Evolutionary conservation across 2,329 filamentous ascomycete species (phyloP).

Genomic region (Neonectria sp.): DNA sequence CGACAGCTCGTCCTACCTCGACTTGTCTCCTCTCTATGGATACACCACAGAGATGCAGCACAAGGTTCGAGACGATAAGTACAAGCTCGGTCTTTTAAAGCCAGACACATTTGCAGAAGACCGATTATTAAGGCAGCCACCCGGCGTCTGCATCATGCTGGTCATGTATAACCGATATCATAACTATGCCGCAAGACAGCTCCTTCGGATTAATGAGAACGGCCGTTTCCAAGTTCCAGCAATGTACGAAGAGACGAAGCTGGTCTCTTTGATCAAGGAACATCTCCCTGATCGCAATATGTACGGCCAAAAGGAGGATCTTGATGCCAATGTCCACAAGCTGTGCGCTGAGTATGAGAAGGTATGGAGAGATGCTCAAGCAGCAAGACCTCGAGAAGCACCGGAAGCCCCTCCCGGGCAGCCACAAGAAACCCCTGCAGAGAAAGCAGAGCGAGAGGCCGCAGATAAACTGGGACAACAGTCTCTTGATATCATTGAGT

Average conservation of each 20-base stretch:
- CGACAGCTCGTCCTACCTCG: constrained; percentile 62
- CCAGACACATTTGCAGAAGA: constrained; percentile 78
- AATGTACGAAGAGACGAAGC: constrained; percentile 44
- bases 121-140: constrained; percentile 74
- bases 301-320: no score
- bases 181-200: constrained; percentile 82
- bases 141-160: constrained; percentile 77
- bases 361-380: no score
- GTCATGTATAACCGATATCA: constrained; percentile 85
- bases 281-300: no score
- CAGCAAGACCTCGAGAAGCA: no score
- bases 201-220: constrained; percentile 66
- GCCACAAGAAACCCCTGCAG: no score
- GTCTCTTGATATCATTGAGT: no score
- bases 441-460: no score
- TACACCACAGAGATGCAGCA: constrained; percentile 52
- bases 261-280: no score
- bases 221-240: constrained; percentile 51
- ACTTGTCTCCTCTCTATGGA: constrained; percentile 62
- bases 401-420: no score
- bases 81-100: constrained; percentile 56
- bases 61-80: constrained; percentile 50
- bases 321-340: no score
- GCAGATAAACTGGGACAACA: no score
- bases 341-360: no score